A percentile compares a stretch with the other conserved stretches of the same genome.
These are phyloP conservation scores for Starmerella asiatica DNA, from an alignment of 805 yeast genomes.

Conservation along the genomic window DNA sequence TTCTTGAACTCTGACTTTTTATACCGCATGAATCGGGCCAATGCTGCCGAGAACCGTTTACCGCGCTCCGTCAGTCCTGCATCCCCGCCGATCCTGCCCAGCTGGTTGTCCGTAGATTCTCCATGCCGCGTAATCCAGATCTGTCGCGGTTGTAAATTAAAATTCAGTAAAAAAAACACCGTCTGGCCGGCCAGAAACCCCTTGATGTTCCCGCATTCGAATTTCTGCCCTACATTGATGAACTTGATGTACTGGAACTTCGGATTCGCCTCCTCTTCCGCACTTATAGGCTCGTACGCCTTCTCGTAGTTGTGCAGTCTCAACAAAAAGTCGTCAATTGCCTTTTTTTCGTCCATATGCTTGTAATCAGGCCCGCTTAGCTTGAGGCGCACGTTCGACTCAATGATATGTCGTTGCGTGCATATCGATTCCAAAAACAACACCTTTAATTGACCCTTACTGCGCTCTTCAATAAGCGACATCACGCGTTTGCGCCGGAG, in stretches of 20 bases:
- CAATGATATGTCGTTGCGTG: slow-evolving; percentile 63
- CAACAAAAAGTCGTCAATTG: slow-evolving; percentile 68
- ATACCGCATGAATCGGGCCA: slow-evolving; percentile 58
- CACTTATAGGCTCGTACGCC: slow-evolving; percentile 85
- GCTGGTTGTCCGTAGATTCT: slow-evolving; percentile 71
- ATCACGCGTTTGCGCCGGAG: slow-evolving; percentile 55
- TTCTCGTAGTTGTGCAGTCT: slow-evolving; percentile 71
- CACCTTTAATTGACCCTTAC: slow-evolving; percentile 45
- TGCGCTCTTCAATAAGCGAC: slow-evolving; percentile 28
- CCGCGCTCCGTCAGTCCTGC: slow-evolving; percentile 73
- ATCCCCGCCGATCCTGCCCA: slow-evolving; percentile 87
- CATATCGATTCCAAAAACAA: slow-evolving; percentile 79
- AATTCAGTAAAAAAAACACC: slow-evolving; percentile 74
- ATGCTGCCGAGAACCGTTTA: slow-evolving; percentile 51
- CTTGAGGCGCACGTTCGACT: slow-evolving; percentile 71
- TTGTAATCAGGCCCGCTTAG: slow-evolving; percentile 86
- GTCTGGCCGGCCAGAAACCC: slow-evolving; percentile 87
- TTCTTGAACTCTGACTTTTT: slow-evolving; percentile 58
- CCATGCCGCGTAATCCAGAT: slow-evolving; percentile 95
- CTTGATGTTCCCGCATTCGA: slow-evolving; percentile 80
- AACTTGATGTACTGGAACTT: slow-evolving; percentile 79
- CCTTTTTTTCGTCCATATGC: slow-evolving; percentile 67
- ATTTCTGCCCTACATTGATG: slow-evolving; percentile 92
- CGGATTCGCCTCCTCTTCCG: slow-evolving; percentile 46
- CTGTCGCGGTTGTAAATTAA: slow-evolving; percentile 77